Evolutionary conservation across 2,329 filamentous ascomycete genomes (phyloP), one percentile per base, ranked within the genome.

Genomic region (Alternaria panax): DNA sequence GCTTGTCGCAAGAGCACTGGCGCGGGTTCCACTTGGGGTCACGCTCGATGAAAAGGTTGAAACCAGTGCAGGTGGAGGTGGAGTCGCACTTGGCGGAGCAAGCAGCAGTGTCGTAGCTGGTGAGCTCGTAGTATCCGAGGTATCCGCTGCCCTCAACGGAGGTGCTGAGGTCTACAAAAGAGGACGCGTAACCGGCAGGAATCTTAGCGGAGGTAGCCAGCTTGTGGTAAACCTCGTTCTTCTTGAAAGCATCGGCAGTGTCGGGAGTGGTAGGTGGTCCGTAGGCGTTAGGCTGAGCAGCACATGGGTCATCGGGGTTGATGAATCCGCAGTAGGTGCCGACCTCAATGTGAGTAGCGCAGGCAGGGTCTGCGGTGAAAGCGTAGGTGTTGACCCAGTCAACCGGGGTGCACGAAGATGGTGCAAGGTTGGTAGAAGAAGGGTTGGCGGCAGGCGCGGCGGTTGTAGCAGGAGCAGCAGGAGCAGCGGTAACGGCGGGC

Each of bases 41-140:
- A 41, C 69, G 69, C 66, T 71, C 67, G 7, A 71, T 60, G 58
- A 59, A 71, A n/a, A 71, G 40, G 68, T 71, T 69, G 69, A 71
- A 71, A 34, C 67, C 69, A 34, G 62, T 64, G 64, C 69, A 71
- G 36, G 63, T 64, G 5, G 56, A 34, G 54, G 54, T 66, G 6
- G 52, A 47, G 22, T 68, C 65, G 48, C 68, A 71, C 54, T 62
- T 64, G 47, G 60, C 53, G 41, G 63, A 57, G 61, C 69, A 71
- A 32, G 52, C 54, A 36, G 40, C 54, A 42, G 64, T 60, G 42
- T 70, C 63, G 55, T 71, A 70, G 55, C 59, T 66, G 20, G 62
- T 57, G 9, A 77, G 65, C 27, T 62, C 54, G 60, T 67, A 68
- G 65, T 71, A 70, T 32, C 61, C 64, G 14, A 69, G 55, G 62